A percentile compares a stretch with the other conserved stretches of the same genome.
Conservation (phyloP, 192 early-diverging fungal genomes). For the Coemansia biformis region DNA sequence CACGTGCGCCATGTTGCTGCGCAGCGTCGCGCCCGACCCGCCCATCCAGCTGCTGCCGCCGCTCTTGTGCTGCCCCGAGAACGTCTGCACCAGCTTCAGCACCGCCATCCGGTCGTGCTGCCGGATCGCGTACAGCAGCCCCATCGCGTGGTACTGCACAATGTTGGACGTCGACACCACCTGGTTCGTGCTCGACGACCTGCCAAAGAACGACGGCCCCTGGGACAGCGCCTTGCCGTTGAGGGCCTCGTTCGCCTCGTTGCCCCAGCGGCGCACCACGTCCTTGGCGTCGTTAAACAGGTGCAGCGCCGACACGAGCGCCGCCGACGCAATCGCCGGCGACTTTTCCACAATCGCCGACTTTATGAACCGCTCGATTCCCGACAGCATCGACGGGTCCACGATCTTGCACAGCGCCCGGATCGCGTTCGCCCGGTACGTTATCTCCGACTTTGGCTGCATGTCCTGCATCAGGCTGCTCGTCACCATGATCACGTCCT, state of each 20-base stretch:
- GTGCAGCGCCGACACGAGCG: conserved; percentile 87
- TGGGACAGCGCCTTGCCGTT: conserved; percentile 69
- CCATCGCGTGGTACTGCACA: conserved; percentile 97
- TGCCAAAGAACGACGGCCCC: conserved; percentile 46
- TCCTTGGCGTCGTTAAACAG: conserved; percentile 81
- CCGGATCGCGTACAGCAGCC: conserved; percentile 88
- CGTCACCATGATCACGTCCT: conserved; percentile 98
- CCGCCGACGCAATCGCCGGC: conserved; percentile 80
- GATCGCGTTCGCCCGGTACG: conserved; percentile 93
- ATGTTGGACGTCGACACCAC: conserved; percentile 70
- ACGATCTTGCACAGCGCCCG: conserved; percentile 92
- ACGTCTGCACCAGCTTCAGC: conserved; percentile 88
- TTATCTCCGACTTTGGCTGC: conserved; percentile 86
- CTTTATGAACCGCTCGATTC: conserved; percentile 94
- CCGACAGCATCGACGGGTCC: conserved; percentile 93
- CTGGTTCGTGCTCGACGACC: conserved; percentile 16
- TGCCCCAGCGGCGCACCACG: conserved; percentile 92
- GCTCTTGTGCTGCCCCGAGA: conserved; percentile 53
- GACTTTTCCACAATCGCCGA: conserved; percentile 95
- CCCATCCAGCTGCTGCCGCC: conserved; percentile 53
- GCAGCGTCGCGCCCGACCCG: conserved; percentile 58
- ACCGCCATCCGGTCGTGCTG: conserved; percentile 99
- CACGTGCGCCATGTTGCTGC: conserved; percentile 84
- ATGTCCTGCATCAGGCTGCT: conserved; percentile 94
- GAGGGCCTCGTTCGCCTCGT: conserved; percentile 93